A percentile compares a stretch with the other conserved stretches of the same genome.
Conservation (phyloP, 768 basidiomycete genomes). For the Boletus rex-veris region DNA sequence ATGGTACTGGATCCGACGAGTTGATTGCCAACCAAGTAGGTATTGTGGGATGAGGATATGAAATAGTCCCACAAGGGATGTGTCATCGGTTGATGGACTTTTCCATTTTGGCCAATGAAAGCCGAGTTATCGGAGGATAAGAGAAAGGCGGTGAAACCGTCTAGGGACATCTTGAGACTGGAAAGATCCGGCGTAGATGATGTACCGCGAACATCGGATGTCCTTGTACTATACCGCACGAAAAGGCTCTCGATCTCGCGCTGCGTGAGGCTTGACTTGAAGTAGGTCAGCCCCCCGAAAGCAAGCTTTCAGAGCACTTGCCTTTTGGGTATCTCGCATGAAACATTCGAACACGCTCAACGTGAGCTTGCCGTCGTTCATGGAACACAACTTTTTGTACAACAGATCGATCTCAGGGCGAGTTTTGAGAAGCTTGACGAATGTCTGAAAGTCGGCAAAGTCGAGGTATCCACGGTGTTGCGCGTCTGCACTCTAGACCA, state of each 20-base stretch:
- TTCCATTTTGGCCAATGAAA: conserved; percentile 48
- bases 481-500: conserved; percentile 58
- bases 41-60: conserved; percentile 90
- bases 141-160: conserved; percentile 76
- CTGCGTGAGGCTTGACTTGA: conserved; percentile 35
- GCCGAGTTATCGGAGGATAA: conserved; percentile 73
- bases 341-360: conserved; percentile 46
- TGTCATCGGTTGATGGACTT: conserved; percentile 82
- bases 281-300: conserved; percentile 11
- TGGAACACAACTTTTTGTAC: conserved; percentile 42
- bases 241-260: conserved; percentile 37
- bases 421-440: conserved; percentile 80
- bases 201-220: neutral
- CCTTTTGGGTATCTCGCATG: conserved; percentile 52
- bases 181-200: conserved; percentile 2
- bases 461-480: conserved; percentile 58
- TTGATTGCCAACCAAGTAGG: conserved; percentile 84
- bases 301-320: conserved; percentile 14
- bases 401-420: conserved; percentile 77
- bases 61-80: conserved; percentile 83
- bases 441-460: conserved; percentile 74
- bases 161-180: conserved; percentile 41
- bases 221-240: conserved; percentile 31
- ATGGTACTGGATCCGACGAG: conserved; percentile 85
- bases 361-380: conserved; percentile 34